Evolutionary conservation across 768 basidiomycete genomes (phyloP).

Genomic region (Calocybe gangraenosa): DNA sequence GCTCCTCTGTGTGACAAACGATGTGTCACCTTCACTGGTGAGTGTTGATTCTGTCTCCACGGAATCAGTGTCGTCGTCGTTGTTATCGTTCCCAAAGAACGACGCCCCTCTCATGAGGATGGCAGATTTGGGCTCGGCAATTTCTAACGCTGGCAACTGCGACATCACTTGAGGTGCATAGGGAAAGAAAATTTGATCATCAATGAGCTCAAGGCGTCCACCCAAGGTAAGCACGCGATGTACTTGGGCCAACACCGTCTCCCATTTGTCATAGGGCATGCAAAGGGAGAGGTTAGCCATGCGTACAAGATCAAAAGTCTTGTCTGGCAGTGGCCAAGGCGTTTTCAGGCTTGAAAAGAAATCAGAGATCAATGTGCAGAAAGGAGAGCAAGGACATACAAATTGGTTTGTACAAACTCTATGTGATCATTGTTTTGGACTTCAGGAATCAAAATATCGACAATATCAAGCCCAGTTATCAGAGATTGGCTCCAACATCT

Average conservation of each 20-base stretch:
- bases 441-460: conserved; percentile 39
- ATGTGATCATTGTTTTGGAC: conserved; percentile 38
- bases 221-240: conserved; percentile 55
- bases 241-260: conserved; percentile 52
- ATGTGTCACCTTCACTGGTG: conserved; percentile 15
- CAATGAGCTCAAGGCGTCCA: conserved; percentile 70
- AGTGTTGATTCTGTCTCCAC: conserved; percentile 19
- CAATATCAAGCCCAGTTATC: conserved; percentile 65
- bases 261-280: conserved; percentile 61
- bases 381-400: conserved; percentile 43
- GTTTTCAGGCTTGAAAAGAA: conserved; percentile 41
- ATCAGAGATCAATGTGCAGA: neutral
- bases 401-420: conserved; percentile 57
- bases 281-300: conserved; percentile 65
- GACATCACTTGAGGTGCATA: conserved; percentile 30
- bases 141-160: conserved; percentile 19
- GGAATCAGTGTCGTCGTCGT: conserved; percentile 25
- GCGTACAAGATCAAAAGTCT: conserved; percentile 67
- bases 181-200: conserved; percentile 68
- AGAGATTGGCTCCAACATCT: conserved; percentile 54
- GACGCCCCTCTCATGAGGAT: conserved; percentile 19
- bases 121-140: conserved; percentile 14
- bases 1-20: conserved; percentile 5
- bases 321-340: conserved; percentile 56
- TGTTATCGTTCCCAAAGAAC: conserved; percentile 17